These are phyloP conservation scores for Sarcodon sp. DNA, from an alignment of 768 basidiomycete genomes.

Conservation along the genomic window DNA sequence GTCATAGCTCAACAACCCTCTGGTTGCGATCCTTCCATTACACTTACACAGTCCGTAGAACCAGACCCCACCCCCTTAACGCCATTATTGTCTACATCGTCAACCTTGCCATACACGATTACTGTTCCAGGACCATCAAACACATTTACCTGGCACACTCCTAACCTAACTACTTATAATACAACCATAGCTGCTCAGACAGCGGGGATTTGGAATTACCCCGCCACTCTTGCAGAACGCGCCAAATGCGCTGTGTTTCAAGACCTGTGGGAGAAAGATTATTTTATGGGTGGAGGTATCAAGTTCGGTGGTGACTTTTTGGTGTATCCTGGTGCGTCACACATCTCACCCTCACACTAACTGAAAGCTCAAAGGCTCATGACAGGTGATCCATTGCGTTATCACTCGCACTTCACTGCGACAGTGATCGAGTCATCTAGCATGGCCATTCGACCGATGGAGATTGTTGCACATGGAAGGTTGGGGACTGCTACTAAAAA, in stretches of 20 bases:
- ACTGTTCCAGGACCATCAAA: conserved; percentile 55
- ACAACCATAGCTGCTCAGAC: conserved; percentile 47
- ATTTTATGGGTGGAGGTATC: conserved; percentile 82
- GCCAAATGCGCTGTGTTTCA: conserved; percentile 74
- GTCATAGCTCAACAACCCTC: conserved; percentile 9
- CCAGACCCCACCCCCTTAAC: conserved; percentile 7
- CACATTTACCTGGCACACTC: conserved; percentile 56
- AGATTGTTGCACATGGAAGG: conserved; percentile 90
- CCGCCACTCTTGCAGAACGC: conserved; percentile 45
- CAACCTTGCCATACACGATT: conserved; percentile 31
- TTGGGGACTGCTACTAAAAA: conserved; percentile 97
- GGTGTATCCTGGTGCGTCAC: conserved; percentile 77
- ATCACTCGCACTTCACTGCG: conserved; percentile 93
- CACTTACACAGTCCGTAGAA: not conserved
- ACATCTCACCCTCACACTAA: not conserved
- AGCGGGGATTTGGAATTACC: conserved; percentile 72
- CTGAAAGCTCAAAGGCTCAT: not conserved
- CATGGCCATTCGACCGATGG: conserved; percentile 66
- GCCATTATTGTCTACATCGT: not conserved
- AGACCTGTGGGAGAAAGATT: conserved; percentile 71
- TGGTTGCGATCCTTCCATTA: conserved; percentile 7
- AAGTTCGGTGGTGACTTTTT: conserved; percentile 95
- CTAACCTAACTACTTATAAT: conserved; percentile 27
- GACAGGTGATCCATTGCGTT: conserved; percentile 84
- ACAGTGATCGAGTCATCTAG: conserved; percentile 60